Conservation (phyloP, 2,329 filamentous ascomycete species). For the Byssothecium circinans region DNA sequence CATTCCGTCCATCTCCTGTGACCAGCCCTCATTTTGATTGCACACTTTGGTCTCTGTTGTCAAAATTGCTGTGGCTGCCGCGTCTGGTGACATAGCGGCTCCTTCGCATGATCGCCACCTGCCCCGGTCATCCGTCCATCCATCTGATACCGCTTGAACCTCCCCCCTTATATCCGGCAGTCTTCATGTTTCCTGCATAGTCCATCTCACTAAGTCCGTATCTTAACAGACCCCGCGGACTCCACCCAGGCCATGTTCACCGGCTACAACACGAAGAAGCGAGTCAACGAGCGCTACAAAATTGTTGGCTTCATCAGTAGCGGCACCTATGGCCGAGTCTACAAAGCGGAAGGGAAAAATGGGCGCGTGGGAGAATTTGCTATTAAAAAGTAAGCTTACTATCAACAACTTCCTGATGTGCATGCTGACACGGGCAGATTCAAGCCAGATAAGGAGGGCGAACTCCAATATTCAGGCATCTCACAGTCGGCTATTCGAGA, state of each 20-base stretch:
- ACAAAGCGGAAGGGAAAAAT: slow-evolving; percentile 84
- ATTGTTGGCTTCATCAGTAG: slow-evolving; percentile 98
- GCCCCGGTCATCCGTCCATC: slow-evolving; percentile 11
- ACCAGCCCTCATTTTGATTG: too few species aligned
- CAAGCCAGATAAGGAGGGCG: slow-evolving; percentile 98
- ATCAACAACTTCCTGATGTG: not conserved
- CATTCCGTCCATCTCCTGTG: not conserved
- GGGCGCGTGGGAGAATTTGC: slow-evolving; percentile 81
- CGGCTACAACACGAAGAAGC: slow-evolving; percentile 71
- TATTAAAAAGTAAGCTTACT: slow-evolving; percentile 80
- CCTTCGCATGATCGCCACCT: too few species aligned
- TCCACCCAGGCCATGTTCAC: slow-evolving; percentile 45
- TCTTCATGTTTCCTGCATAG: slow-evolving; percentile 1
- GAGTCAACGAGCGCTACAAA: slow-evolving; percentile 89
- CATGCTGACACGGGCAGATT: slow-evolving; percentile 54
- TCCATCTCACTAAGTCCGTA: slow-evolving; percentile 11
- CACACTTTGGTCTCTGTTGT: not conserved
- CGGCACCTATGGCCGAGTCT: slow-evolving; percentile 95
- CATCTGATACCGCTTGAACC: not conserved
- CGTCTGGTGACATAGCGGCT: slow-evolving; percentile 22
- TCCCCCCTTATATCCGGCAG: slow-evolving; percentile 4
- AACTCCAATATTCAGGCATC: slow-evolving; percentile 95
- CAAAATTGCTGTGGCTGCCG: slow-evolving; percentile 13
- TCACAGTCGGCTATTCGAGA: slow-evolving; percentile 96
- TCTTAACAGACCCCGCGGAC: slow-evolving; percentile 27